Conservation (phyloP, 495 filamentous ascomycete species). For the Cercophora sp. region DNA sequence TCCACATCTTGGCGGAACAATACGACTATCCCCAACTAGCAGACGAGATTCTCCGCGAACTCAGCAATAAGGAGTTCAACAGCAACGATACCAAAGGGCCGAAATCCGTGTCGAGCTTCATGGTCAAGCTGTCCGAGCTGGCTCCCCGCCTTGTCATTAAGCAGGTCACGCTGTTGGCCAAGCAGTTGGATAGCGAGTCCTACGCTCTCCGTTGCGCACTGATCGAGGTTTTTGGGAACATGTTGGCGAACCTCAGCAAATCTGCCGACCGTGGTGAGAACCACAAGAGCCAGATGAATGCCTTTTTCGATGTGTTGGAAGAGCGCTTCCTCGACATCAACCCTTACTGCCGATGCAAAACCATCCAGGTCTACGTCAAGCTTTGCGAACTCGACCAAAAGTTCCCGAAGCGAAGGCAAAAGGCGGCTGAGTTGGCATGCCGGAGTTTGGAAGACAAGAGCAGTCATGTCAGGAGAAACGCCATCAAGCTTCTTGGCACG, state of each 20-base stretch:
- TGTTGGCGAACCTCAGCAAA: conserved; percentile 84
- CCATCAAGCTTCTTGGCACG: conserved; percentile 84
- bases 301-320: conserved; percentile 94
- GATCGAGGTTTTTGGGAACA: conserved; percentile 98
- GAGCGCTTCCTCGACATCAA: conserved; percentile 96
- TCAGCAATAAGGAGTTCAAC: conserved; percentile 97
- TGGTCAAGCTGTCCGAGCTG: conserved; percentile 93
- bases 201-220: conserved; percentile 90
- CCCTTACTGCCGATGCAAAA: conserved; percentile 88
- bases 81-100: conserved; percentile 91
- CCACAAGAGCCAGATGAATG: conserved; percentile 88
- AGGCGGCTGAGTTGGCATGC: conserved; percentile 76
- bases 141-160: conserved; percentile 90
- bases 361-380: conserved; percentile 88
- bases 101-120: conserved; percentile 96
- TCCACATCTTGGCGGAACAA: conserved; percentile 93
- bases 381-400: conserved; percentile 92
- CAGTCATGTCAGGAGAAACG: conserved; percentile 92
- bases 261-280: conserved; percentile 87
- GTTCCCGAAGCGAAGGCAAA: conserved; percentile 86
- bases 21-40: conserved; percentile 96
- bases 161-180: conserved; percentile 90
- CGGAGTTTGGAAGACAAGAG: conserved; percentile 95
- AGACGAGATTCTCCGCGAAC: conserved; percentile 88
- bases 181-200: conserved; percentile 94